Evolutionary conservation across 2,329 filamentous ascomycete genomes (phyloP).

Genomic region (Chaetothyriales sp.): DNA sequence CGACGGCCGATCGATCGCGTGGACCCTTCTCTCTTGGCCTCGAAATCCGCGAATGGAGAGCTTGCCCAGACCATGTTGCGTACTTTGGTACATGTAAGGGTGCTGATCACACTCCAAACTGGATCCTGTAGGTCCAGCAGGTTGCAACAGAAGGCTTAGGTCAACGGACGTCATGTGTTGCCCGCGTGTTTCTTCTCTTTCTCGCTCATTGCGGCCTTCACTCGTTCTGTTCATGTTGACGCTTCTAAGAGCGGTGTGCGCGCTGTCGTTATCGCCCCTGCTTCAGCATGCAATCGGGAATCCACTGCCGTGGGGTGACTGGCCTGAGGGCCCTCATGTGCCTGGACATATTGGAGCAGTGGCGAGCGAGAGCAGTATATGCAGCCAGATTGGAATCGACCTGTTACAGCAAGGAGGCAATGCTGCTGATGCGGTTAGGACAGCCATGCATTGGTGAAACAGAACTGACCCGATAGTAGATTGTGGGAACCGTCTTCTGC

Average conservation of each 20-base stretch:
- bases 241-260: not conserved
- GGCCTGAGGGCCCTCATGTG: constrained; percentile 1
- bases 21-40: not conserved
- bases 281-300: not conserved
- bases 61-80: not conserved
- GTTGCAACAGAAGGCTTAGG: not conserved
- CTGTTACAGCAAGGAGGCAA: constrained; percentile 52
- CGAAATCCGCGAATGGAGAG: not conserved
- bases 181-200: not conserved
- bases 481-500: constrained; percentile 62
- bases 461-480: constrained; percentile 21
- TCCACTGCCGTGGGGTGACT: too few relatives aligned
- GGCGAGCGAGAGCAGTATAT: constrained; percentile 55
- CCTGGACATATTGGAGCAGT: constrained; percentile 44
- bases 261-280: not conserved
- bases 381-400: constrained; percentile 54
- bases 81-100: too few relatives aligned
- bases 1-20: too few relatives aligned
- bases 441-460: constrained; percentile 1
- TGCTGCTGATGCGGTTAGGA: constrained; percentile 54
- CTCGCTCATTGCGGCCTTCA: not conserved
- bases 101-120: too few relatives aligned
- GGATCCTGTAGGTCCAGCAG: not conserved
- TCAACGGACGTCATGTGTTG: not conserved
- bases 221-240: not conserved